Evolutionary conservation across 495 filamentous ascomycete genomes (phyloP), one percentile per base, ranked within the genome.

Genomic region (Corynascus novoguineensis): DNA sequence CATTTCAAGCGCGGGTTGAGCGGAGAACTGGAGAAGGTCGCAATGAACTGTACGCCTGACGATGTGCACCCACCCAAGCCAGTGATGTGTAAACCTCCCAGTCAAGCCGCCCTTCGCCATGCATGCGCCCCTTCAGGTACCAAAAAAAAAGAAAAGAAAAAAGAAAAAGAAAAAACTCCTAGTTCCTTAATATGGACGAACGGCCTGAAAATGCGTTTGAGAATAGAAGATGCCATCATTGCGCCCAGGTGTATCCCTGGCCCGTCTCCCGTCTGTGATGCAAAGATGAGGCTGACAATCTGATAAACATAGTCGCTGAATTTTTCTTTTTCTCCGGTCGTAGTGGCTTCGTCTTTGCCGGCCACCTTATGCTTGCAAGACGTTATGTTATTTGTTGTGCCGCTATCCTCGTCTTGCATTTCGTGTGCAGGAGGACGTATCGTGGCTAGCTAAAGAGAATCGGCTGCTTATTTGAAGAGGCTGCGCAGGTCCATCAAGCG

Each of bases 401-500:
- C 35, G 35, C 6, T 53, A 32, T 41, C 15, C 10, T 31, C 42
- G 24, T n/a, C 6, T 25, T 22, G 34, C 9, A 21, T 22, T 27
- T 3, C n/a, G n/a, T n/a, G n/a, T n/a, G n/a, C n/a, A n/a, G n/a
- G n/a, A n/a, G n/a, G n/a, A n/a, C n/a, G n/a, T n/a, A n/a, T n/a
- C n/a, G n/a, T n/a, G n/a, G n/a, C n/a, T n/a, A 12, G 17, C 27
- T 19, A 19, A 49, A 29, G 5, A 19, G 7, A 32, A 1, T 14
- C 28, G 3, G 10, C 28, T 6, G 15, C 37, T 58, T 68, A 95
- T 64, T 83, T 89, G 74, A 97, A 96, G 27, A 97, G 81, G 61
- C 80, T 85, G 63, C 86, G 81, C 60, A 96, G 77, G 59, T 95
- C 90, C 74, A 87, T 81, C 69, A 96, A 78, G 55, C 84, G 82